Evolutionary conservation across 257 asterid genomes (phyloP), one percentile per base, ranked within the genome.

Genomic region (Ballota nigra): DNA sequence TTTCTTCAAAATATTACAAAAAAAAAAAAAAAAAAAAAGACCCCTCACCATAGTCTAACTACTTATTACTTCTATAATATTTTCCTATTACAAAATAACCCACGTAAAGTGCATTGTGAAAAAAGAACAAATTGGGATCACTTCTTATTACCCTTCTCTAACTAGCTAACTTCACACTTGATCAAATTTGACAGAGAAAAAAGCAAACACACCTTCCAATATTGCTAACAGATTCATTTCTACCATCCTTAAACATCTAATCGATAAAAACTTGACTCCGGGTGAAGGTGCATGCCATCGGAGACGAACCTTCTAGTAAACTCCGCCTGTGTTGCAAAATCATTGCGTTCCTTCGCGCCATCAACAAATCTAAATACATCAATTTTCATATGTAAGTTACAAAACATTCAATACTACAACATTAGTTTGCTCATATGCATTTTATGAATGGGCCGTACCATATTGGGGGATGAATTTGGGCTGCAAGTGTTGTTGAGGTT

Each of bases 281-380:
- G 81, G 28, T 82, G 83, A 62, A 66, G 80, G 64, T 75, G 41
- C 7, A 33, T 19, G 22, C 76, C 84, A 72, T 67, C 28, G 63
- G 45, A 34, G 75, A 49, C 47, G 67, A 67, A 0, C 78, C 68
- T 23, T 72, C 69, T 1, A 75, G 74, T 1, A 77, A 3, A 71
- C 67, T 69, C 20, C 75, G 69, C 23, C 75, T 75, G 31, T 80
- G 86, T 45, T 81, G 91, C 70, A 77, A n/a, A 74, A 85, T 47
- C 19, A 81, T 6, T 0, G 82, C 86, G 1, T 80, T 81, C 73
- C 91, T 85, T 49, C 84, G 74, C 3, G 88, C 90, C 78, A 83
- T 29, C 59, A 83, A 9, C 38, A 78, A 8, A 47, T 85, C 96
- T 87, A 81, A 11, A 38, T 0, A 77, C 15, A 31, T 15, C 29